phyloP scores from a whole-genome alignment of 441 rosid genomes.

The Eruca vesicaria region DNA sequence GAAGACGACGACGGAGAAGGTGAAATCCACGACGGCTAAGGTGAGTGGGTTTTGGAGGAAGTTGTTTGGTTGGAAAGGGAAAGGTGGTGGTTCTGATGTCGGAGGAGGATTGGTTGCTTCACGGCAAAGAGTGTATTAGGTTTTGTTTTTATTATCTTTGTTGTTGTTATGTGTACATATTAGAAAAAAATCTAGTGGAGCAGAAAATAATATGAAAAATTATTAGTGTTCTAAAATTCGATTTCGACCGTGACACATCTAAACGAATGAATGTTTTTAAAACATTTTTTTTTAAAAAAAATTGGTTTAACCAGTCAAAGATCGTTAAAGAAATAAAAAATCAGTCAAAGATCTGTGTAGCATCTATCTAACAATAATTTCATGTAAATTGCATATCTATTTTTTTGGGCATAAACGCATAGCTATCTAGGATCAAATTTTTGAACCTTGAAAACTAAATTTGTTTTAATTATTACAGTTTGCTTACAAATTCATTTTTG shows the following conservation, averaged over 20 bases:
- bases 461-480: neutral
- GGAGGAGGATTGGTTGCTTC: conserved; percentile 20
- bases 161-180: neutral
- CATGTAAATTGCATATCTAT: too few species aligned
- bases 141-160: neutral
- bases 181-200: neutral
- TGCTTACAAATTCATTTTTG: neutral
- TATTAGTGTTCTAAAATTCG: too few species aligned
- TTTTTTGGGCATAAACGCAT: too few species aligned
- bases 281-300: too few species aligned
- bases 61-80: conserved; percentile 49
- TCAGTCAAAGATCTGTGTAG: too few species aligned
- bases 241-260: too few species aligned
- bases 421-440: too few species aligned
- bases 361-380: too few species aligned
- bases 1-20: neutral
- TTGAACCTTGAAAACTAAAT: neutral
- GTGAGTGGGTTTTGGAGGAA: conserved; percentile 65
- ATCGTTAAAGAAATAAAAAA: too few species aligned
- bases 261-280: too few species aligned
- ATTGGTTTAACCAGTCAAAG: too few species aligned
- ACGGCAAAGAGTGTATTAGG: conserved; percentile 24
- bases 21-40: conserved; percentile 13
- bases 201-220: neutral
- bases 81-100: conserved; percentile 30